Base-by-base conservation (phyloP, 2,329 filamentous ascomycete species). In the Chalaropsis ovoidea region DNA sequence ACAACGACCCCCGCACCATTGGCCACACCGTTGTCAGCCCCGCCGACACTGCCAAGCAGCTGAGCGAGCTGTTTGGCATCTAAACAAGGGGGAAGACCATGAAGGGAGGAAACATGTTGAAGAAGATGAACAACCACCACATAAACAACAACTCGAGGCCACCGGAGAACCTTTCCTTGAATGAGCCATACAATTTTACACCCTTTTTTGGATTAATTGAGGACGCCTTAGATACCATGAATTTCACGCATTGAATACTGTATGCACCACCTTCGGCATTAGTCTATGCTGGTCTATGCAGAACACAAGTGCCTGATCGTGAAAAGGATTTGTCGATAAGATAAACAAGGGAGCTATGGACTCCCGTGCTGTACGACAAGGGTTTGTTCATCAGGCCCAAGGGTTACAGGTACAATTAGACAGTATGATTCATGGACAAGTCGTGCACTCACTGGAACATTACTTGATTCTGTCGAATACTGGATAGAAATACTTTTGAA, bases 11-110 rank as follows among this genome's bases (percentile, higher is more conserved):
- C 65, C 82, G 93, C 72, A 95, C 89, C 43, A 86, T 88, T 68
- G 94, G 94, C 1, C 94, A 99, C 77, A 80, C 86, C 31, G 94
- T 97, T 70, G 84, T 80, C 70, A 83, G 81, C 52, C 93, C 93
- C 6, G 86, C 91, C 66, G 90, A 97, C 72, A 96, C 92, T 58
- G 85, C 88, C 72, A 82, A 78, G 71, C 81, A 90, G 75, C 73
- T 99, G 72, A 93, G 87, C 81, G 85, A 94, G 80, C 71, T 94
- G 63, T 96, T 97, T 73, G 78, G 82, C 68, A 75, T 91, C 68
- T 88, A 74, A 31, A 27, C 27, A 56, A 27, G 24, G 22, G 15
- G 17, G 3, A 19, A 39, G 27, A n/a, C 35, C 8, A 10, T n/a
- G 27, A 19, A n/a, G 27, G 17, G 54, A 31, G 10, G 27, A n/a